These are phyloP conservation scores for Magnolia kwangsiensis DNA, from an alignment of 164 flowering plant genomes.

Conservation along the genomic window DNA sequence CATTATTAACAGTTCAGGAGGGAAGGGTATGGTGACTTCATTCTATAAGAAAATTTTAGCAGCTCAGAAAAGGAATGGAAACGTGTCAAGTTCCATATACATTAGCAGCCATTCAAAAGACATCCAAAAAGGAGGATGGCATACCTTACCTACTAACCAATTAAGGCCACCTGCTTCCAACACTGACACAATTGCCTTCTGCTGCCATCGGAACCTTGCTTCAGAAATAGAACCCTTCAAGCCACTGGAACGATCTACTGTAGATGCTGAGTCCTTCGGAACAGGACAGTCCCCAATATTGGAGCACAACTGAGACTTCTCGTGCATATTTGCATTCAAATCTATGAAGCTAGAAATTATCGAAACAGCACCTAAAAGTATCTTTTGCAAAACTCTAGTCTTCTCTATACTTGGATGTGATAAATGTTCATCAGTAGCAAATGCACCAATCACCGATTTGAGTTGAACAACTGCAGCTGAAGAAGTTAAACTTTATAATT, in stretches of 20 bases:
- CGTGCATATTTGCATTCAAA: slow-evolving; percentile 34
- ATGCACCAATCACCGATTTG: slow-evolving; percentile 57
- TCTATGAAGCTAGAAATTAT: slow-evolving; percentile 64
- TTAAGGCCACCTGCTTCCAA: slow-evolving; percentile 99
- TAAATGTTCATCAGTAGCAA: slow-evolving; percentile 59
- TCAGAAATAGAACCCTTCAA: slow-evolving; percentile 28
- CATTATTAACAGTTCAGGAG: background rate
- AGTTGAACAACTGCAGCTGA: slow-evolving; percentile 90
- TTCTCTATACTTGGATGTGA: slow-evolving; percentile 44
- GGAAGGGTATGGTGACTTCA: background rate
- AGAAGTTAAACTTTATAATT: slow-evolving; percentile 16
- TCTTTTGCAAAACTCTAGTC: slow-evolving; percentile 49
- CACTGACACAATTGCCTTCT: slow-evolving; percentile 74
- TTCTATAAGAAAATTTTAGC: too few species aligned
- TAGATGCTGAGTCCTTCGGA: slow-evolving; percentile 20
- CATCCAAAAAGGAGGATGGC: slow-evolving; percentile 25
- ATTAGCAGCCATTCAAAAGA: slow-evolving; percentile 2
- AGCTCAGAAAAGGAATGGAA: background rate
- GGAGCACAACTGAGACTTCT: slow-evolving; percentile 31
- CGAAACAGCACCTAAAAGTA: slow-evolving; percentile 70
- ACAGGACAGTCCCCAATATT: slow-evolving; percentile 22
- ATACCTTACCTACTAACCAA: slow-evolving; percentile 99
- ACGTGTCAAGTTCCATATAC: background rate
- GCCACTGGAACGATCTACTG: slow-evolving; percentile 30
- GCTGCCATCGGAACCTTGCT: slow-evolving; percentile 64